A percentile compares a stretch with the other conserved stretches of the same genome.
Evolutionary conservation across 148 eudicot genomes (phyloP).

Genomic region (Camellia japonica): DNA sequence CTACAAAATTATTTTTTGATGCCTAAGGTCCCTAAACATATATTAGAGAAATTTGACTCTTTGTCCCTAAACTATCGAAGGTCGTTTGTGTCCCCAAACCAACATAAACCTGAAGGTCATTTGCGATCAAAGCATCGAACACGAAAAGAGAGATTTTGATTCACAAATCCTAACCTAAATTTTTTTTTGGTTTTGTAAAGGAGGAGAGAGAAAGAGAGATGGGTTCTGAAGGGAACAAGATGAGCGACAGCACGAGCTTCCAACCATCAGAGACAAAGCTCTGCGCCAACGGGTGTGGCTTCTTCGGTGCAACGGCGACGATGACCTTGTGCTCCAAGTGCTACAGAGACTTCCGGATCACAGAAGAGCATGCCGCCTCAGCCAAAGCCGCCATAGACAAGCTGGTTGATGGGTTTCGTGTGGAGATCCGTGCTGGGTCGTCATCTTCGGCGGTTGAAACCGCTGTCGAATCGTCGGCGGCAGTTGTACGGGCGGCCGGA

Average conservation of each 20-base stretch:
- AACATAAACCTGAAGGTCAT: too few relatives aligned
- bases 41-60: too few relatives aligned
- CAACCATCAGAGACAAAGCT: slow-evolving; percentile 45
- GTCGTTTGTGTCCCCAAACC: too few relatives aligned
- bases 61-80: too few relatives aligned
- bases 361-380: slow-evolving; percentile 41
- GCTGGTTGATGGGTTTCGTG: slow-evolving; percentile 8
- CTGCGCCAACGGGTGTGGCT: slow-evolving; percentile 69
- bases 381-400: slow-evolving; percentile 37
- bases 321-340: slow-evolving; percentile 64
- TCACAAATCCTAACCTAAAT: too few relatives aligned
- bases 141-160: too few relatives aligned
- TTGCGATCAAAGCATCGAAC: too few relatives aligned
- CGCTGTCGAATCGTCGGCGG: neutral
- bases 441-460: neutral
- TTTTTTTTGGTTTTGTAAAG: neutral
- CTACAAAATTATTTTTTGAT: too few relatives aligned
- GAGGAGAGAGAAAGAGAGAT: slow-evolving; percentile 11
- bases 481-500: neutral
- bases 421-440: neutral
- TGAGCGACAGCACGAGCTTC: slow-evolving; percentile 42
- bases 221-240: slow-evolving; percentile 45
- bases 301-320: slow-evolving; percentile 57
- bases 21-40: too few relatives aligned
- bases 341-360: slow-evolving; percentile 30